phyloP scores from a whole-genome alignment of 129 eudicot species.

The Escallonia herrerae region DNA sequence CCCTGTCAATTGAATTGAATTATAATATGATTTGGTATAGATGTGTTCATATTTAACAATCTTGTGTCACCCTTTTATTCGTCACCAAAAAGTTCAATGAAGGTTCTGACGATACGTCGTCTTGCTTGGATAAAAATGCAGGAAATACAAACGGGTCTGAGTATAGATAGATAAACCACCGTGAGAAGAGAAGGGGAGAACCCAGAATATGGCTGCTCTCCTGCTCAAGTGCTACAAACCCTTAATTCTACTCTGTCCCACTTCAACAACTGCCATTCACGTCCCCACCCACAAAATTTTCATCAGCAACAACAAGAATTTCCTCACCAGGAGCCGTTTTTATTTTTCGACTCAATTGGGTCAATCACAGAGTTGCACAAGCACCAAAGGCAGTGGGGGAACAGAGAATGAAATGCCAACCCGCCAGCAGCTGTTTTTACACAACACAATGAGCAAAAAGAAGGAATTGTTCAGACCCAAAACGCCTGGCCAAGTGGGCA shows the following conservation, averaged over 20 bases:
- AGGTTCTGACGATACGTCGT: no score
- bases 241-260: conserved; percentile 10
- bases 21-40: no score
- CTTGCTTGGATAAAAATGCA: no score
- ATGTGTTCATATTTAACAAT: no score
- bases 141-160: no score
- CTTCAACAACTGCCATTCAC: background rate
- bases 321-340: background rate
- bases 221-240: conserved; percentile 23
- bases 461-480: conserved; percentile 15
- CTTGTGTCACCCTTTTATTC: no score
- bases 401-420: background rate
- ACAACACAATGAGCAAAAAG: conserved; percentile 9
- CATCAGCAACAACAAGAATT: background rate
- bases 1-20: no score
- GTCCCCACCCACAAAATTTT: conserved; percentile 4
- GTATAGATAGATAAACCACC: no score
- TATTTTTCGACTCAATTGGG: background rate
- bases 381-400: background rate
- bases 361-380: background rate
- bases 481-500: conserved; percentile 16
- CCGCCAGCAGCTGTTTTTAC: conserved; percentile 36
- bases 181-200: no score
- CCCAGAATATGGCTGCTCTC: conserved; percentile 17
- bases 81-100: no score